A percentile compares a stretch with the other conserved stretches of the same genome.
phyloP scores from a whole-genome alignment of 2,329 filamentous ascomycete species.

The Stagonosporopsis cucurbitacearum region DNA sequence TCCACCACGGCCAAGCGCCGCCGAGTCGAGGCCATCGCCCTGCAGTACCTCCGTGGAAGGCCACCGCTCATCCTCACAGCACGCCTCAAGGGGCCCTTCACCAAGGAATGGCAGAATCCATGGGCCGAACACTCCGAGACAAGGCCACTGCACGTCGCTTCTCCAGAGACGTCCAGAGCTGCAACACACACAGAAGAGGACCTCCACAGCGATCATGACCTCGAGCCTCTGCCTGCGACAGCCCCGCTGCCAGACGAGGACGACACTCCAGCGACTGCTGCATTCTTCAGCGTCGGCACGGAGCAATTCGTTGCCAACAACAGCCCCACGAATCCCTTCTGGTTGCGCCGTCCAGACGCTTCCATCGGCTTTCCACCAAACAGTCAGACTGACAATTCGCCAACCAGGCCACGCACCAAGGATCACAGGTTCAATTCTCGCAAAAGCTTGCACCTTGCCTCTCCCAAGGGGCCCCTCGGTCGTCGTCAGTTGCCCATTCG shows the following conservation, averaged over 20 bases:
- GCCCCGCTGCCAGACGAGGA: conserved; percentile 22
- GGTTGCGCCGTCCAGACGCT: conserved; percentile 32
- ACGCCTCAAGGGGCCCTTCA: conserved; percentile 67
- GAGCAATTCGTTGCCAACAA: conserved; percentile 19
- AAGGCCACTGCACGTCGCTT: conserved; percentile 12
- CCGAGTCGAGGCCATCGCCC: conserved; percentile 66
- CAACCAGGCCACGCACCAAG: conserved; percentile 24
- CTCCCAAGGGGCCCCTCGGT: conserved; percentile 22
- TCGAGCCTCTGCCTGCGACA: conserved; percentile 27
- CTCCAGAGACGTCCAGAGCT: conserved; percentile 31
- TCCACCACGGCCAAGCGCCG: conserved; percentile 58
- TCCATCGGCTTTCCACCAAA: conserved; percentile 8
- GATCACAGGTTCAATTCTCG: conserved; percentile 8
- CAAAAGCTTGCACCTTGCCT: conserved; percentile 23
- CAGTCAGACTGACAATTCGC: conserved; percentile 26
- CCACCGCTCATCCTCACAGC: conserved; percentile 66
- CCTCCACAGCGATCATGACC: conserved; percentile 14
- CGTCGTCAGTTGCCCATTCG: conserved; percentile 4
- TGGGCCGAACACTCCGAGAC: conserved; percentile 30
- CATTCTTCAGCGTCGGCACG: conserved; percentile 29
- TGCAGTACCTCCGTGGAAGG: conserved; percentile 64
- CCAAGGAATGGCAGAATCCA: conserved; percentile 46
- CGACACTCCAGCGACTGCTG: conserved; percentile 16
- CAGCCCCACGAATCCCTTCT: conserved; percentile 27
- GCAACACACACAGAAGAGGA: conserved; percentile 8